Conservation (phyloP, 2,329 filamentous ascomycete species). For the Diaporthe batatas region DNA sequence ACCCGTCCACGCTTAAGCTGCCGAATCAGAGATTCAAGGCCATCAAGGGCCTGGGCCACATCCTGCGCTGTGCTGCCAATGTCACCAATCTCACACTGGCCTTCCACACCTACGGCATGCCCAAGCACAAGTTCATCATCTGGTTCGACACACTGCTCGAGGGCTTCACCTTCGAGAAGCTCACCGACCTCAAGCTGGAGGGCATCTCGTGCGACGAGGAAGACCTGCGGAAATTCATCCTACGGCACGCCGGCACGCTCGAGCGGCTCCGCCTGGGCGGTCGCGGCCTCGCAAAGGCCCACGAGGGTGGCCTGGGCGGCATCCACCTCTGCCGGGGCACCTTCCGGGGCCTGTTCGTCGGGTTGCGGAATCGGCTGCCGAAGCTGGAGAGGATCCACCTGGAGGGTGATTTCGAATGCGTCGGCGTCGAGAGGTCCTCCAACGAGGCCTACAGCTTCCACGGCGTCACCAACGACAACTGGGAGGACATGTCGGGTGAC, state of each 20-base stretch:
- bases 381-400: slow-evolving; percentile 58
- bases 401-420: slow-evolving; percentile 61
- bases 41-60: slow-evolving; percentile 58
- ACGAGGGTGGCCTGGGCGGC: slow-evolving; percentile 58
- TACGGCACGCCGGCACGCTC: slow-evolving; percentile 56
- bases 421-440: slow-evolving; percentile 53
- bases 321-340: slow-evolving; percentile 60
- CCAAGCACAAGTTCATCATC: slow-evolving; percentile 57
- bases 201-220: slow-evolving; percentile 59
- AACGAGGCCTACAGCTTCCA: slow-evolving; percentile 59
- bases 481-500: slow-evolving; percentile 49
- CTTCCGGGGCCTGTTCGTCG: slow-evolving; percentile 58
- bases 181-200: slow-evolving; percentile 59
- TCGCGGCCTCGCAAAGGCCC: slow-evolving; percentile 55
- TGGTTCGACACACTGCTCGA: slow-evolving; percentile 56
- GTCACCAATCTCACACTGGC: slow-evolving; percentile 56
- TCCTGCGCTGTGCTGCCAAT: slow-evolving; percentile 55
- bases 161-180: slow-evolving; percentile 53
- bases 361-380: slow-evolving; percentile 54
- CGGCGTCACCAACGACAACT: slow-evolving; percentile 57
- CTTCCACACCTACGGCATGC: slow-evolving; percentile 57
- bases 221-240: slow-evolving; percentile 58
- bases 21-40: slow-evolving; percentile 55
- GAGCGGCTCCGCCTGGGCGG: slow-evolving; percentile 60
- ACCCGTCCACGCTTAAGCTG: slow-evolving; percentile 54